Evolutionary conservation across 2,329 filamentous ascomycete species (phyloP).

Genomic region (Lachnellula willkommii): DNA sequence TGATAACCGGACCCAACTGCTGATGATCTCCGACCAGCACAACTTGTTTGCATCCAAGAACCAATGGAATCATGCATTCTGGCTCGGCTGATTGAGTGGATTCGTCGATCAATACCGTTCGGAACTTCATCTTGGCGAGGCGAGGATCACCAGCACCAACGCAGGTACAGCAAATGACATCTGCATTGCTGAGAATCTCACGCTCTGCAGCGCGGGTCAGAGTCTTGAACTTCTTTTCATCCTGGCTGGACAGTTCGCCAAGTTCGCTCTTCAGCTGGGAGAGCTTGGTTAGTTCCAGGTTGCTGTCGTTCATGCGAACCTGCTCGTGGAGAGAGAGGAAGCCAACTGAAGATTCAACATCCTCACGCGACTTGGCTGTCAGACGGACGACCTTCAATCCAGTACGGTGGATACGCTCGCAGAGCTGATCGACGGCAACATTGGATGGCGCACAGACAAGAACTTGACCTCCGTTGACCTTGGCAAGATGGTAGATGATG

Average conservation of each 20-base stretch:
- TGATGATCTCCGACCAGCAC: slow-evolving; percentile 99
- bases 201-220: slow-evolving; percentile 89
- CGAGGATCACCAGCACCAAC: slow-evolving; percentile 95
- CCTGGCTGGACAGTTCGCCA: slow-evolving; percentile 86
- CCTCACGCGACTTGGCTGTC: slow-evolving; percentile 97
- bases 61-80: slow-evolving; percentile 97
- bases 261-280: slow-evolving; percentile 88
- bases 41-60: slow-evolving; percentile 96
- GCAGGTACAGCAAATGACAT: slow-evolving; percentile 98
- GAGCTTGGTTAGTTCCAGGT: slow-evolving; percentile 86
- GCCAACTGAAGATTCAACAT: slow-evolving; percentile 96
- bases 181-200: slow-evolving; percentile 89
- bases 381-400: slow-evolving; percentile 94
- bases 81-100: slow-evolving; percentile 97
- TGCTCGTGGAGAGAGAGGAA: slow-evolving; percentile 95
- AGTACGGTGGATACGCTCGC: slow-evolving; percentile 91
- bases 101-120: slow-evolving; percentile 95
- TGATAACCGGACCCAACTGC: slow-evolving; percentile 95
- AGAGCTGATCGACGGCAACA: slow-evolving; percentile 96
- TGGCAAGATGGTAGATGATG: slow-evolving; percentile 95
- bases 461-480: slow-evolving; percentile 90
- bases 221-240: slow-evolving; percentile 98
- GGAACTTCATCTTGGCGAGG: slow-evolving; percentile 94
- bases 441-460: slow-evolving; percentile 96
- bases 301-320: slow-evolving; percentile 95